Evolutionary conservation across 371 early-diverging fungal species (phyloP), one percentile per base, ranked within the genome.

Genomic region (Lichtheimia ornata): DNA sequence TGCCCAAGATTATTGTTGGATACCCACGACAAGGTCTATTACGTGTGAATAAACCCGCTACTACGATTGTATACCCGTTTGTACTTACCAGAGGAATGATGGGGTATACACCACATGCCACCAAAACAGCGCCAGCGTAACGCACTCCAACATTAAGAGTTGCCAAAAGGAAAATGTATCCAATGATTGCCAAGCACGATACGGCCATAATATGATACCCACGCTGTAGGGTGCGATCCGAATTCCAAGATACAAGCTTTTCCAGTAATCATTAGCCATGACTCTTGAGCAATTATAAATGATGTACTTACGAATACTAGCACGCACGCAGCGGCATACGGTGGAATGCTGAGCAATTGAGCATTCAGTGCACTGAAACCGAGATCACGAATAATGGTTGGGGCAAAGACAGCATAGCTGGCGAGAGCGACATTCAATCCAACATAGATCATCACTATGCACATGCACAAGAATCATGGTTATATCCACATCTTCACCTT

Each of bases 1-100:
- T 82, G 83, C 7, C 85, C 84, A 18, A 83, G 62, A 24, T 82
- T 68, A 57, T 84, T 85, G 64, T 85, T 84, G 5, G 82, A 75
- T 2, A 84, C 58, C 85, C 85, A 85, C 43, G 80, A 79, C 17
- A 84, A 63, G 24, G 80, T 76, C 17, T 65, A 51, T 65, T 59
- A 13, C 58, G 65, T 12, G 9, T 22, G 20, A 42, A 47, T 42
- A n/a, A 56, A 7, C 2, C 9, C 5, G 9, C 11, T 5, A 11
- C 9, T 11, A 11, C 9, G 35, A 4, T 35, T 47, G 13, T 7
- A 51, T 20, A 30, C 3, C 20, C 5, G 35, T 9, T 20, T 7
- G 4, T 15, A 53, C 56, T 49, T 62, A 63, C 64, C 25, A 79
- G 47, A 13, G 77, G 74, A 15, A 85, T 81, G 43, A 79, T 78